phyloP scores from a whole-genome alignment of 108 stramenopile species.

The Parietichytrium sp. region DNA sequence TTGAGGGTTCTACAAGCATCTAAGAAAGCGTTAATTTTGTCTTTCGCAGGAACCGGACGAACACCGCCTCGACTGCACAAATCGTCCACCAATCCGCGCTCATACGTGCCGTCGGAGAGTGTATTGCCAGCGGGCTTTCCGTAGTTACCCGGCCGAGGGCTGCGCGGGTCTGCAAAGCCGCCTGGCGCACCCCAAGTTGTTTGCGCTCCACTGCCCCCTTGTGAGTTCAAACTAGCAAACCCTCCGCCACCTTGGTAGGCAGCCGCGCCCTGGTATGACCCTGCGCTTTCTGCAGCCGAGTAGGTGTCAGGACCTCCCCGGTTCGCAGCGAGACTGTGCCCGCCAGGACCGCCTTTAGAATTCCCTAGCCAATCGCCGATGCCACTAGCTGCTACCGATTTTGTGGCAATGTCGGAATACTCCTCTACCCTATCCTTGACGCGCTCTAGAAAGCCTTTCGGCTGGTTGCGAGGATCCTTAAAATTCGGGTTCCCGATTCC shows the following conservation, averaged over 20 bases:
- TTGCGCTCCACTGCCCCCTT: too few relatives aligned
- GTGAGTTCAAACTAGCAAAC: too few relatives aligned
- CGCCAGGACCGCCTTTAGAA: too few relatives aligned
- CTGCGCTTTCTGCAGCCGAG: too few relatives aligned
- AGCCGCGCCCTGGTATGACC: too few relatives aligned
- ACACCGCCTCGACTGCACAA: constrained; percentile 88
- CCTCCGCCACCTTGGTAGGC: too few relatives aligned
- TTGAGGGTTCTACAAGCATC: constrained; percentile 71
- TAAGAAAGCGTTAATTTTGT: constrained; percentile 76
- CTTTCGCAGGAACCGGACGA: constrained; percentile 83
- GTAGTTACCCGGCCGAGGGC: background rate
- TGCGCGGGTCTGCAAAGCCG: constrained; percentile 15
- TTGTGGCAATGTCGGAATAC: constrained; percentile 25
- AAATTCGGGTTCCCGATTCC: constrained; percentile 88
- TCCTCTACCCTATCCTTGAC: constrained; percentile 32
- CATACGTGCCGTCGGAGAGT: constrained; percentile 74
- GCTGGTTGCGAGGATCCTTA: constrained; percentile 67
- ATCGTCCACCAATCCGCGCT: constrained; percentile 80
- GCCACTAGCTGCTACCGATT: background rate
- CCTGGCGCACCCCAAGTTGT: background rate
- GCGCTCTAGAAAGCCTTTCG: constrained; percentile 11
- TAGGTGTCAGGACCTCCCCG: too few relatives aligned
- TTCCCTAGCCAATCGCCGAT: constrained; percentile 24
- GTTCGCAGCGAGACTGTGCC: too few relatives aligned
- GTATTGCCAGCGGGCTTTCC: constrained; percentile 58